Evolutionary conservation across 2,329 filamentous ascomycete genomes (phyloP).

Genomic region (Bipolaris cookei): DNA sequence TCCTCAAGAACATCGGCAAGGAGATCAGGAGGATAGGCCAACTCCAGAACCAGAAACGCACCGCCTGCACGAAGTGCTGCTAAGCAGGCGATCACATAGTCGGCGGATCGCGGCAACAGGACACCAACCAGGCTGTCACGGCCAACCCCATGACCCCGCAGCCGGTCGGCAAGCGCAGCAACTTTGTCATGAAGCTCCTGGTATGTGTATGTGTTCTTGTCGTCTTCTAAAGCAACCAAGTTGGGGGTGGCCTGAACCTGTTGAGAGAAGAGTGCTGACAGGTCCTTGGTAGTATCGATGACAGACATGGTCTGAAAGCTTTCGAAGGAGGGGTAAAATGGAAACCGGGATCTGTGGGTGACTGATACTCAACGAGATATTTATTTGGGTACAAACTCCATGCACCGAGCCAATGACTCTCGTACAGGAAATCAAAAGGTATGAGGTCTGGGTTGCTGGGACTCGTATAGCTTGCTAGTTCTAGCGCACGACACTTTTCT

Average conservation of each 20-base stretch:
- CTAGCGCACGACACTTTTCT: slow-evolving; percentile 14
- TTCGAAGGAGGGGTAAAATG: slow-evolving; percentile 13
- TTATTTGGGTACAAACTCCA: slow-evolving; percentile 23
- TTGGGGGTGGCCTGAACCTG: slow-evolving; percentile 74
- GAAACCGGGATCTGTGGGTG: slow-evolving; percentile 1
- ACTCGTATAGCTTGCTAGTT: slow-evolving; percentile 21
- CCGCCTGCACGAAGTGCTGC: slow-evolving; percentile 80
- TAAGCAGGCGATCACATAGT: slow-evolving; percentile 80
- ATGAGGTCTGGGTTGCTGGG: slow-evolving; percentile 27
- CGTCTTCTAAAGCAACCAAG: slow-evolving; percentile 75
- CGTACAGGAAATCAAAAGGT: slow-evolving; percentile 25
- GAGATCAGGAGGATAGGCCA: slow-evolving; percentile 76
- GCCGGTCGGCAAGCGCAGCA: slow-evolving; percentile 65
- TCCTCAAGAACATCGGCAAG: slow-evolving; percentile 79
- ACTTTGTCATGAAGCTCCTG: slow-evolving; percentile 73
- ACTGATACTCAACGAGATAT: slow-evolving; percentile 29
- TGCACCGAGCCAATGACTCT: slow-evolving; percentile 21
- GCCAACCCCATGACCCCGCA: slow-evolving; percentile 71
- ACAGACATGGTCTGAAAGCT: slow-evolving; percentile 60
- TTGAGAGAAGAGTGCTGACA: slow-evolving; percentile 72
- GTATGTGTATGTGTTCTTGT: slow-evolving; percentile 71
- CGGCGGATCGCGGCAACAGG: slow-evolving; percentile 74
- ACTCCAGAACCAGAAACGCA: slow-evolving; percentile 79
- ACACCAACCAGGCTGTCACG: slow-evolving; percentile 78
- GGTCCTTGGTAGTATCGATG: slow-evolving; percentile 74